Percentiles rank a stretch among this genome's conserved stretches.
Conservation (phyloP, 2,329 filamentous ascomycete genomes). For the Onygena corvina region DNA sequence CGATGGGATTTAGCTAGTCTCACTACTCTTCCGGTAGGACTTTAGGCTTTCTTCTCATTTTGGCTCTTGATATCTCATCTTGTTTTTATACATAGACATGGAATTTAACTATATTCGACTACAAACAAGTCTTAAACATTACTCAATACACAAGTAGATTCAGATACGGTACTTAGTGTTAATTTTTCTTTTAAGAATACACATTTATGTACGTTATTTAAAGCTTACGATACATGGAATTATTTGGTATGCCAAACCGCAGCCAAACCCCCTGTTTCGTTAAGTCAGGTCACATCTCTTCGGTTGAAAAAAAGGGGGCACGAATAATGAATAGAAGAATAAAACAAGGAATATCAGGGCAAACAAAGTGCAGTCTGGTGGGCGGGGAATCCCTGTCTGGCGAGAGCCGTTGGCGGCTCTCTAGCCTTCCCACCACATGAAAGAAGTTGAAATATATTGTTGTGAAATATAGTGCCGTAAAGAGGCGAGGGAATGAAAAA, state of each 20-base stretch:
- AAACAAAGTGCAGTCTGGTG: background rate
- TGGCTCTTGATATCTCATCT: too few relatives aligned
- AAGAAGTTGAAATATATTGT: background rate
- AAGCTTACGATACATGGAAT: slow-evolving; percentile 1
- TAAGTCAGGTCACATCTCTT: background rate
- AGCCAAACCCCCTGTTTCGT: slow-evolving; percentile 2
- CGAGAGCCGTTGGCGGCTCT: background rate
- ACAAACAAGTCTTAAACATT: too few relatives aligned
- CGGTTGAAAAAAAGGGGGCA: background rate
- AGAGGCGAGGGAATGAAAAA: background rate
- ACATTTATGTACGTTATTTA: slow-evolving; percentile 2
- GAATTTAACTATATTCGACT: too few relatives aligned
- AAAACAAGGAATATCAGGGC: background rate
- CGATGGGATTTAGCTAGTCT: too few relatives aligned
- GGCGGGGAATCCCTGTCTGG: background rate
- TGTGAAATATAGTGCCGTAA: background rate
- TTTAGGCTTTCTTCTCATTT: too few relatives aligned
- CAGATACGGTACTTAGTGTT: background rate
- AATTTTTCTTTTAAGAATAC: background rate
- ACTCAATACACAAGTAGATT: too few relatives aligned
- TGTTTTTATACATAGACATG: too few relatives aligned
- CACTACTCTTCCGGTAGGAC: too few relatives aligned
- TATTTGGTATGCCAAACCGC: slow-evolving; percentile 1
- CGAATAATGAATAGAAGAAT: background rate
- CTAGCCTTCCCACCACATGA: slow-evolving; percentile 3